Evolutionary conservation across 1,139 yeast species (phyloP).

Genomic region (Hyphopichia pseudoburtonii): DNA sequence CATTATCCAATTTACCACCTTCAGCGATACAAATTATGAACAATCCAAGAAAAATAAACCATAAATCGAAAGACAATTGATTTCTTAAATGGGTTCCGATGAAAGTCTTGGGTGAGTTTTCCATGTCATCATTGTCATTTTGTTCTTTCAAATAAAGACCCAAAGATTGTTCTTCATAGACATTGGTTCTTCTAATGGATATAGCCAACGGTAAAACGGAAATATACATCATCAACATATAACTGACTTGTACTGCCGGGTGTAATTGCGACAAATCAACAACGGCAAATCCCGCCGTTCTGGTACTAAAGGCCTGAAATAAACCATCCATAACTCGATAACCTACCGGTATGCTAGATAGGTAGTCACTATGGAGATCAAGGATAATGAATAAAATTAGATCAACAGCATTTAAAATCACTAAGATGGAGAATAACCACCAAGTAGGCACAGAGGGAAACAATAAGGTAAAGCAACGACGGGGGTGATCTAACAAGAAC

Average conservation of each 20-base stretch:
- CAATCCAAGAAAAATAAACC: slow-evolving; percentile 88
- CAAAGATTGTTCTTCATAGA: slow-evolving; percentile 92
- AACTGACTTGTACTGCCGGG: slow-evolving; percentile 91
- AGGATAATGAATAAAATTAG: slow-evolving; percentile 75
- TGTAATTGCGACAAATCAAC: slow-evolving; percentile 69
- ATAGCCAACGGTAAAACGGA: slow-evolving; percentile 95
- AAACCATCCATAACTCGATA: slow-evolving; percentile 76
- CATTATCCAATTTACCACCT: slow-evolving; percentile 54
- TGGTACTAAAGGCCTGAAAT: slow-evolving; percentile 86
- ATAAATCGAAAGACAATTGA: slow-evolving; percentile 89
- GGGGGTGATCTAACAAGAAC: slow-evolving; percentile 89
- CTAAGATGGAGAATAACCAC: slow-evolving; percentile 81
- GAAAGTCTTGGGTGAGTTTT: slow-evolving; percentile 53
- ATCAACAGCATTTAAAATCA: slow-evolving; percentile 73
- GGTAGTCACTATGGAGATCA: slow-evolving; percentile 56
- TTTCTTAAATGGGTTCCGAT: slow-evolving; percentile 87
- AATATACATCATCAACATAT: slow-evolving; percentile 96
- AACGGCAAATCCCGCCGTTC: slow-evolving; percentile 89
- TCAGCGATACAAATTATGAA: slow-evolving; percentile 88
- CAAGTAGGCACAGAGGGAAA: slow-evolving; percentile 94
- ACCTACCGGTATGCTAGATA: slow-evolving; percentile 58
- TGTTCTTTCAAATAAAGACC: slow-evolving; percentile 69
- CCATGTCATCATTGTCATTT: slow-evolving; percentile 26
- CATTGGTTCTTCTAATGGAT: slow-evolving; percentile 93
- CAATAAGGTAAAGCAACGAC: slow-evolving; percentile 90